A percentile compares a stretch with the other conserved stretches of the same genome.
Evolutionary conservation across 352 stramenopile genomes (phyloP).

Genomic region (Phytophthora meadii): DNA sequence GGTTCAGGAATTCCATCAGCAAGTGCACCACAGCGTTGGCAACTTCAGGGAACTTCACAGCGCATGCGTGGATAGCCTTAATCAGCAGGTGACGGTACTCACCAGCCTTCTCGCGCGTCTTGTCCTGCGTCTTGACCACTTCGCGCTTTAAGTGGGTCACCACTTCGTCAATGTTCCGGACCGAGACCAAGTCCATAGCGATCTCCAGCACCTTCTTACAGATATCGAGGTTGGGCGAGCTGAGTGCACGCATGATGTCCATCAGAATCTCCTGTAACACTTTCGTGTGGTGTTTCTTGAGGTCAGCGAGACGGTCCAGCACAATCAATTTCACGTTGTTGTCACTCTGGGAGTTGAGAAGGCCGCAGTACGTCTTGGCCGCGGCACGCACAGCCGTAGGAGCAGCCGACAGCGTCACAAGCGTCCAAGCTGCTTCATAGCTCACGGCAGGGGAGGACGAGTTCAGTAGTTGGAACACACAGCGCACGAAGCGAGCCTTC

Average conservation of each 20-base stretch:
- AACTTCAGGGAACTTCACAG: conserved; percentile 97
- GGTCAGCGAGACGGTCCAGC: conserved; percentile 95
- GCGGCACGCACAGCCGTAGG: conserved; percentile 97
- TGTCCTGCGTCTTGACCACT: conserved; percentile 92
- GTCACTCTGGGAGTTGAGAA: conserved; percentile 99
- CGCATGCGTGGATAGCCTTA: conserved; percentile 97
- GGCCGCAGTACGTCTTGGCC: conserved; percentile 96
- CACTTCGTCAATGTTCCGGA: conserved; percentile 98
- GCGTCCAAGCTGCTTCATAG: conserved; percentile 99
- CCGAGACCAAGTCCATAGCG: conserved; percentile 97
- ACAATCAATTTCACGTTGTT: conserved; percentile 99
- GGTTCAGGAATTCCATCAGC: conserved; percentile 99
- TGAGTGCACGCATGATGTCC: conserved; percentile 98
- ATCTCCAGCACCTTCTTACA: conserved; percentile 99
- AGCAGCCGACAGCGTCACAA: conserved; percentile 98
- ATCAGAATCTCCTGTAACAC: conserved; percentile 99
- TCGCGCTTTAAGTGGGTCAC: conserved; percentile 91
- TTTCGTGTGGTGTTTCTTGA: conserved; percentile 98
- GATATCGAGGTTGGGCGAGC: conserved; percentile 98
- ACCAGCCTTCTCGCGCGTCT: conserved; percentile 93
- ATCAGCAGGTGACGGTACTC: conserved; percentile 99
- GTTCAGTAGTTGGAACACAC: conserved; percentile 98
- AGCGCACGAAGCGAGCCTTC: conserved; percentile 99
- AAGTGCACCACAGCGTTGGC: conserved; percentile 97
- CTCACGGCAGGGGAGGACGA: conserved; percentile 91